Conservation (phyloP, 1,284 basidiomycete species). For the Tremellales sp. region DNA sequence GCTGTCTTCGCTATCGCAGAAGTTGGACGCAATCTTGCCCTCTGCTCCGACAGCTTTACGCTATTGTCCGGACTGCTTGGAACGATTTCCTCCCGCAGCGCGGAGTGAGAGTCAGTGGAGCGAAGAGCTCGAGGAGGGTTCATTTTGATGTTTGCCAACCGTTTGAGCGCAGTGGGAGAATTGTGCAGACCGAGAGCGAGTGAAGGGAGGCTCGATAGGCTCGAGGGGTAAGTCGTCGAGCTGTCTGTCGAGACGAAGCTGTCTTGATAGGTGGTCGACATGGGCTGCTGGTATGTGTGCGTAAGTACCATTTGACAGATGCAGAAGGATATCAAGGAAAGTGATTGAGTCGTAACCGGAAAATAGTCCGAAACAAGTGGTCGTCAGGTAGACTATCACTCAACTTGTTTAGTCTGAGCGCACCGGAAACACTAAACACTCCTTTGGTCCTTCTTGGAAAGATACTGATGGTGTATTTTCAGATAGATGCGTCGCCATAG, state of each 20-base stretch:
- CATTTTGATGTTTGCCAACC: neutral
- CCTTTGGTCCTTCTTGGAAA: no score
- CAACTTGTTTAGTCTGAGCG: no score
- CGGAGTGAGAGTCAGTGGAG: neutral
- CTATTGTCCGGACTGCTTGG: neutral
- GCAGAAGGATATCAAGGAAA: no score
- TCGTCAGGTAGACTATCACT: no score
- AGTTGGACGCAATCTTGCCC: neutral
- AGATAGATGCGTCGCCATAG: no score
- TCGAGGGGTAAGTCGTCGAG: slow-evolving; percentile 13
- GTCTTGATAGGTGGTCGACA: slow-evolving; percentile 2
- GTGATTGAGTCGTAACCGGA: no score
- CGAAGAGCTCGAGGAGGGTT: neutral
- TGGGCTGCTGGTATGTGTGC: no score
- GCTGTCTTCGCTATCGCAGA: neutral
- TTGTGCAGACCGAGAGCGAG: slow-evolving; percentile 16
- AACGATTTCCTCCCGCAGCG: neutral
- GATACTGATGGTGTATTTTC: no score
- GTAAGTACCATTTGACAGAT: no score
- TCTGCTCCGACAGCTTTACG: neutral
- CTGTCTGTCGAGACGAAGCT: slow-evolving; percentile 10
- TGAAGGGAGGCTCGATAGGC: slow-evolving; percentile 11
- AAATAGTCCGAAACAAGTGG: no score
- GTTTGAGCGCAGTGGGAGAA: slow-evolving; percentile 6
- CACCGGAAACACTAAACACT: no score